Percentiles rank a stretch among this genome's conserved stretches.
phyloP scores from a whole-genome alignment of 495 filamentous ascomycete species.

The Corynascus novoguineensis region DNA sequence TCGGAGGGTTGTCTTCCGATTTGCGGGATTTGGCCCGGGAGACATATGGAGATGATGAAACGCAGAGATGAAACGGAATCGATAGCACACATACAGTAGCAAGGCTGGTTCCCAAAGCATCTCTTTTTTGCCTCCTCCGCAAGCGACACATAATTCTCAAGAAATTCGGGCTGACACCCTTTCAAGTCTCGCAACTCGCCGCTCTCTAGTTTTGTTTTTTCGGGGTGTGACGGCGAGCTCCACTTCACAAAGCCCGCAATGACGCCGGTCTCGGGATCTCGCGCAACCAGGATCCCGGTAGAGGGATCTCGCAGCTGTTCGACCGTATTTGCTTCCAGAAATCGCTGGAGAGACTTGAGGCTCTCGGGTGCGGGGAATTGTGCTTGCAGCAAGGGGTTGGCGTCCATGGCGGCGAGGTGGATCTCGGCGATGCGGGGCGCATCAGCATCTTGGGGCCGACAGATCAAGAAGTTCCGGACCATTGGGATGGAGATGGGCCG shows the following conservation, averaged over 20 bases:
- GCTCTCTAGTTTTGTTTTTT: conserved; percentile 22
- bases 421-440: conserved; percentile 39
- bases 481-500: conserved; percentile 1
- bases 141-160: conserved; percentile 31
- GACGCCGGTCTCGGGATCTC: conserved; percentile 20
- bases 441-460: conserved; percentile 19
- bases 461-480: conserved; percentile 11
- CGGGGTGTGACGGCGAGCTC: conserved; percentile 27
- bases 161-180: conserved; percentile 24
- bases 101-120: conserved; percentile 21
- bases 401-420: conserved; percentile 40
- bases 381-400: conserved; percentile 36
- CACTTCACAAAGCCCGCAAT: conserved; percentile 40
- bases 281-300: conserved; percentile 31
- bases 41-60: background rate
- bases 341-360: conserved; percentile 18
- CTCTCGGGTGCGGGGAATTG: conserved; percentile 39
- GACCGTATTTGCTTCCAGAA: conserved; percentile 26
- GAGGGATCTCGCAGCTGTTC: conserved; percentile 15
- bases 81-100: conserved; percentile 24
- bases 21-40: background rate
- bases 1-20: background rate
- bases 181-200: conserved; percentile 11
- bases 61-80: background rate
- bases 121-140: conserved; percentile 30